These are phyloP conservation scores for Bathelium albidoporum DNA, from an alignment of 495 filamentous ascomycete species.

Conservation along the genomic window DNA sequence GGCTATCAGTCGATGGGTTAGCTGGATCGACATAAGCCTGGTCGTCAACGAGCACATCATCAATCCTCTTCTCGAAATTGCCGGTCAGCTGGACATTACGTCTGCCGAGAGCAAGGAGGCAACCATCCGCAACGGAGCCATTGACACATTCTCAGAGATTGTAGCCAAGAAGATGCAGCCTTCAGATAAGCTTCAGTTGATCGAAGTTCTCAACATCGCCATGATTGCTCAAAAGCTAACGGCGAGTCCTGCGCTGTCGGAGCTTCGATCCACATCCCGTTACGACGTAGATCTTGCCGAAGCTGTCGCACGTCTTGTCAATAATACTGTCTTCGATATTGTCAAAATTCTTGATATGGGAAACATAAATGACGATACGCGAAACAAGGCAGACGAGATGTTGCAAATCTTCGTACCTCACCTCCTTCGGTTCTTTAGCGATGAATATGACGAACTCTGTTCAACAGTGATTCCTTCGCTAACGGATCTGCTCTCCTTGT, in stretches of 20 bases:
- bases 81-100: constrained; percentile 51
- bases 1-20: constrained; percentile 87
- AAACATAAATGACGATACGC: constrained; percentile 42
- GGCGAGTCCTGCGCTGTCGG: constrained; percentile 63
- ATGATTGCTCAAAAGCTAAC: constrained; percentile 74
- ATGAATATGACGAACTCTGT: constrained; percentile 96
- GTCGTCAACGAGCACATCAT: constrained; percentile 83
- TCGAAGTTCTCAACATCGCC: constrained; percentile 74
- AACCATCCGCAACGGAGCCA: constrained; percentile 71
- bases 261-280: constrained; percentile 62
- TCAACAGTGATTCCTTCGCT: constrained; percentile 86
- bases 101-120: constrained; percentile 49
- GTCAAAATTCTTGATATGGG: constrained; percentile 64
- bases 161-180: constrained; percentile 96
- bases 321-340: constrained; percentile 75
- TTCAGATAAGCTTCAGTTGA: constrained; percentile 85
- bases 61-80: constrained; percentile 61
- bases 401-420: constrained; percentile 73
- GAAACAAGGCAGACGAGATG: constrained; percentile 57
- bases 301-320: constrained; percentile 90
- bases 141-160: constrained; percentile 89
- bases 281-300: constrained; percentile 95
- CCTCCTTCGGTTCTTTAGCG: constrained; percentile 84
- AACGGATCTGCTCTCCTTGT: constrained; percentile 77
- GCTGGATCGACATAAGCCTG: constrained; percentile 93